A percentile compares a stretch with the other conserved stretches of the same genome.
Evolutionary conservation across 495 filamentous ascomycete species (phyloP).

Genomic region (Talaromyces adpressus): DNA sequence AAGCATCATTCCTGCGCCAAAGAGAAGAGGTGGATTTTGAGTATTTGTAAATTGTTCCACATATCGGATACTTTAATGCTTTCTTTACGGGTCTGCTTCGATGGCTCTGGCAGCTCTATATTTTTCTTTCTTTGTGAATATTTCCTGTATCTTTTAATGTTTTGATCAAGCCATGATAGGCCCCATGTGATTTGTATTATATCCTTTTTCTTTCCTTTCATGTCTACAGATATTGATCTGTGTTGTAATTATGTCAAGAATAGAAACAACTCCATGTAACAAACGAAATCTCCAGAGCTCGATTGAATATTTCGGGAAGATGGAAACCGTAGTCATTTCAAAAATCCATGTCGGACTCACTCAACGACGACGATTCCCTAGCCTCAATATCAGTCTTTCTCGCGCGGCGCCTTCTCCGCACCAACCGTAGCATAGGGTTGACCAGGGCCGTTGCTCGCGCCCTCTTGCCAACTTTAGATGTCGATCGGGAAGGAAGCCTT

Average conservation of each 20-base stretch:
- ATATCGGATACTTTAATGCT: conserved; percentile 4
- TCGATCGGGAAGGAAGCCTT: too few relatives aligned
- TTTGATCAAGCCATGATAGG: background rate
- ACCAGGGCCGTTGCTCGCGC: too few relatives aligned
- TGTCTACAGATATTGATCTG: background rate
- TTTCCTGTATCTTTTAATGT: background rate
- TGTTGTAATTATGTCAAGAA: background rate
- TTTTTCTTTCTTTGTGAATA: conserved; percentile 4
- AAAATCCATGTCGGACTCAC: too few relatives aligned
- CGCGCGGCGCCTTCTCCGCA: background rate
- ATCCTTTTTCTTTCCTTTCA: background rate
- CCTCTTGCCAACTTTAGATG: too few relatives aligned
- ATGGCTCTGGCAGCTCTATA: conserved; percentile 13
- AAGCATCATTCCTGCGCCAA: conserved; percentile 33
- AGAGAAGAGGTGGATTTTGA: conserved; percentile 40
- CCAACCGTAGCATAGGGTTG: background rate
- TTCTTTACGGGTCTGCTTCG: background rate
- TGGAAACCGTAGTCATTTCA: too few relatives aligned
- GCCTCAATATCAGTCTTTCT: background rate
- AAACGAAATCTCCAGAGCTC: too few relatives aligned
- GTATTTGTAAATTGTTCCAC: conserved; percentile 8
- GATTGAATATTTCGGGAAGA: too few relatives aligned
- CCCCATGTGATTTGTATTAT: background rate
- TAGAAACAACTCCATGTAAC: background rate
- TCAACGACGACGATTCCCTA: too few relatives aligned